Conservation (phyloP, 208 protist genomes). For the Trypanosoma melophagium region DNA sequence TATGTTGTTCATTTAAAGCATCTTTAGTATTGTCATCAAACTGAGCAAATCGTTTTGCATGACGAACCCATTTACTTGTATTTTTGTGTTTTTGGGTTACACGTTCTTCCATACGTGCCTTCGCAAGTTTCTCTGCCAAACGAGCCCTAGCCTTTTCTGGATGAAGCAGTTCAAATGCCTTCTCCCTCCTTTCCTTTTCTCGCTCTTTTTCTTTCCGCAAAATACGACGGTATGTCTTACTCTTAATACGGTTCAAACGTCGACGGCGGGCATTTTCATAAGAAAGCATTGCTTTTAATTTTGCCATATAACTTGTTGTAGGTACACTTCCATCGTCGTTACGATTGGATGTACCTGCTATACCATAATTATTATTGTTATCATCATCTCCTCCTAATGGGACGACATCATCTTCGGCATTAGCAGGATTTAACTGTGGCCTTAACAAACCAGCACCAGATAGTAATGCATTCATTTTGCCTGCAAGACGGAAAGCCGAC, state of each 20-base stretch:
- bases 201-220: constrained; percentile 90
- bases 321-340: constrained; percentile 26
- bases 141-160: constrained; percentile 77
- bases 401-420: constrained; percentile 21
- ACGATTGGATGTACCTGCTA: not conserved
- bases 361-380: constrained; percentile 6
- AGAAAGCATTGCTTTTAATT: constrained; percentile 89
- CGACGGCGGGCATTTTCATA: constrained; percentile 84
- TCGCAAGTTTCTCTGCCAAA: constrained; percentile 73
- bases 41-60: constrained; percentile 83
- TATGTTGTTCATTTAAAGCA: constrained; percentile 86
- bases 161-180: constrained; percentile 86
- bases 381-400: constrained; percentile 17
- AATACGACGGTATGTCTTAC: constrained; percentile 92
- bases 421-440: constrained; percentile 15
- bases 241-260: constrained; percentile 92
- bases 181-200: constrained; percentile 76
- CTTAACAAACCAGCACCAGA: constrained; percentile 57
- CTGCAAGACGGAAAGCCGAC: constrained; percentile 54
- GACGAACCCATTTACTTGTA: constrained; percentile 89
- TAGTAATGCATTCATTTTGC: constrained; percentile 56
- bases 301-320: constrained; percentile 71
- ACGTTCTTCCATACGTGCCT: constrained; percentile 84
- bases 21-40: constrained; percentile 80
- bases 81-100: constrained; percentile 93